phyloP scores from a whole-genome alignment of 1,284 basidiomycete genomes.

The Ceratobasidium sp. region DNA sequence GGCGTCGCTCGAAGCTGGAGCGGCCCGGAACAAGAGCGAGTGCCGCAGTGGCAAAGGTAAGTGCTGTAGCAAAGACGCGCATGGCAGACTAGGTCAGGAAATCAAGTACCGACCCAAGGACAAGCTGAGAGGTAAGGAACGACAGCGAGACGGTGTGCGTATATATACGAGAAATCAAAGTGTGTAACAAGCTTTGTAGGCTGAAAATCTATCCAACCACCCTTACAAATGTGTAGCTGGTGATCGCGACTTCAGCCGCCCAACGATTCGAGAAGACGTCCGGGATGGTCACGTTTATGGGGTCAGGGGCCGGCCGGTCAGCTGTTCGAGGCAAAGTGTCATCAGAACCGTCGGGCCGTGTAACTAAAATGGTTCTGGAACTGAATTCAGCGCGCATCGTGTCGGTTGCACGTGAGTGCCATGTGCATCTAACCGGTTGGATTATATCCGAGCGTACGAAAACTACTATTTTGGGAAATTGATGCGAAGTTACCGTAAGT shows the following conservation, averaged over 20 bases:
- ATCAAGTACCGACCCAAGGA: background rate
- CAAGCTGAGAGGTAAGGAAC: constrained; percentile 17
- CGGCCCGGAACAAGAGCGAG: constrained; percentile 30
- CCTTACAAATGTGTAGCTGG: constrained; percentile 17
- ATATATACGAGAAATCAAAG: constrained; percentile 15
- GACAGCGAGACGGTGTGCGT: background rate
- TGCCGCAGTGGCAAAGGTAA: constrained; percentile 34
- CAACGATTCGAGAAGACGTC: constrained; percentile 17
- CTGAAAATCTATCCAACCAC: constrained; percentile 1
- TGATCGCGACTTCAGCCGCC: background rate
- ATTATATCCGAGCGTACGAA: constrained; percentile 12
- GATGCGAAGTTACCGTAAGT: background rate
- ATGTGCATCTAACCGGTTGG: constrained; percentile 30
- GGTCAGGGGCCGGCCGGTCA: constrained; percentile 33
- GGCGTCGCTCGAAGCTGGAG: constrained; percentile 25
- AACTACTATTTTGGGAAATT: background rate
- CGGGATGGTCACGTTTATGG: constrained; percentile 16
- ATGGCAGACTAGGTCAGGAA: constrained; percentile 1
- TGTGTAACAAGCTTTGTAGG: background rate
- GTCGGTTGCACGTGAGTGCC: constrained; percentile 30
- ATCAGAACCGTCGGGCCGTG: constrained; percentile 8
- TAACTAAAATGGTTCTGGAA: constrained; percentile 25
- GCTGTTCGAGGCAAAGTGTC: constrained; percentile 7
- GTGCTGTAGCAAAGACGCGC: constrained; percentile 33
- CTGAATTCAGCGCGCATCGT: constrained; percentile 6